Base-by-base conservation (phyloP, 2,329 filamentous ascomycete genomes). In the Aspergillus sclerotialis region DNA sequence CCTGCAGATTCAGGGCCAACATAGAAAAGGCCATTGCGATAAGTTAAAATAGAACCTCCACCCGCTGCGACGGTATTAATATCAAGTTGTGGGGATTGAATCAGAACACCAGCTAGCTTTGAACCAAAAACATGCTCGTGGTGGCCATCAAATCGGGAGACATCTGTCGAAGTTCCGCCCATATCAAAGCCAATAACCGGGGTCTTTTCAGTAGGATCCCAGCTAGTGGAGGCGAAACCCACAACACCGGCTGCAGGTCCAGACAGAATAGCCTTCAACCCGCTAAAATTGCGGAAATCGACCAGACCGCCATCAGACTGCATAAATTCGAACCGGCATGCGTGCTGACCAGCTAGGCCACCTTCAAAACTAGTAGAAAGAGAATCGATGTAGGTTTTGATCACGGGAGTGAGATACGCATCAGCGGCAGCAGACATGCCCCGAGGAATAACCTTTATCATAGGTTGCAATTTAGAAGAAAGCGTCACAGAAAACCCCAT, bases 101-200 rank as follows among this genome's bases (percentile, higher is more conserved):
- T 89, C 0, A 87, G 89, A 1, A 94, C 85, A 9, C 88, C 88
- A 0, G 88, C 88, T 2, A 85, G 93, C 0, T 85, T 93, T 0
- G 85, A 94, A 63, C 94, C 88, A 46, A 94, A 94, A 1, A 93
- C 85, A 49, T 94, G 88, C 49, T 94, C 88, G 49, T 92, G 92
- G 33, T 84, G 70, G 10, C 88, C 88, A 36, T 82, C 84, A 50
- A 90, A 94, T 34, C 89, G 72, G 26, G 84, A 90, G 8, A 94
- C 55, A 57, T 95, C 89, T 1, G 89, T 94, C 41, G 81, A 88
- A 0, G 89, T 95, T 7, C 88, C 88, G 18, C 86, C 86, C 89
- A 95, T 95, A 52, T 94, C 89, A 52, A 95, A 95, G 0, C 89
- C 89, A 50, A 95, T 94, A 4, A 95, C 84, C 0, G 88, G 87